Percentiles rank a stretch among this genome's conserved stretches.
Evolutionary conservation across 352 stramenopile genomes (phyloP).

Genomic region (Phytophthora foliorum): DNA sequence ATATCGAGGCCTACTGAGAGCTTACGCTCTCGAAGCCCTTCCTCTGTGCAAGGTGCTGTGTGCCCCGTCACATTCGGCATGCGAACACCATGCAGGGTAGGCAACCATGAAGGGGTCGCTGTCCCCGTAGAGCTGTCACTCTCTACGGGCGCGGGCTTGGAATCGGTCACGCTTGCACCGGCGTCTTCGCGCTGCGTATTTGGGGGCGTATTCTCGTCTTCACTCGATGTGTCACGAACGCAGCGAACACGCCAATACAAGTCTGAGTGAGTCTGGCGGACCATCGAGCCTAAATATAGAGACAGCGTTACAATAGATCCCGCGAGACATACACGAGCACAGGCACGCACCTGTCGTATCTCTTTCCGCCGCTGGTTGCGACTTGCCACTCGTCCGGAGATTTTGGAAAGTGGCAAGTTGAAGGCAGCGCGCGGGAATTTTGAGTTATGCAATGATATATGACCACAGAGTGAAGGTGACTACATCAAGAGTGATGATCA

Average conservation of each 20-base stretch:
- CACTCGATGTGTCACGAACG: not conserved
- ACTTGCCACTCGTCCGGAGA: not conserved
- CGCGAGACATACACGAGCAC: too few relatives aligned
- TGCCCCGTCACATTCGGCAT: too few relatives aligned
- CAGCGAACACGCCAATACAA: constrained; percentile 2
- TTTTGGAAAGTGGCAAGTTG: constrained; percentile 7
- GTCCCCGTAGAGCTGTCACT: not conserved
- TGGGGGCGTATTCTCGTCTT: constrained; percentile 15
- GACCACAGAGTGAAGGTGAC: not conserved
- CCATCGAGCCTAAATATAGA: constrained; percentile 1
- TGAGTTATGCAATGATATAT: constrained; percentile 2
- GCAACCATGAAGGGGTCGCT: not conserved
- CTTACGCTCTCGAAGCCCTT: too few relatives aligned
- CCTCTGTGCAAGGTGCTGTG: too few relatives aligned
- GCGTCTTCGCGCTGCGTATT: not conserved
- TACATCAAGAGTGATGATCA: not conserved
- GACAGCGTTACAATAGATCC: not conserved
- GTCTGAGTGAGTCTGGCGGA: constrained; percentile 1
- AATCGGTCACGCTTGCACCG: not conserved
- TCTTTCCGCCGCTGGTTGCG: not conserved
- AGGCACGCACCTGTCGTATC: too few relatives aligned
- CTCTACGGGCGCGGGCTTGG: not conserved
- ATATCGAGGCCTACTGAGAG: constrained; percentile 1
- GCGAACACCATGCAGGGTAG: not conserved
- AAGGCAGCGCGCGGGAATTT: not conserved